Conservation (phyloP, 306 rosid species). For the Sicyos edulis region DNA sequence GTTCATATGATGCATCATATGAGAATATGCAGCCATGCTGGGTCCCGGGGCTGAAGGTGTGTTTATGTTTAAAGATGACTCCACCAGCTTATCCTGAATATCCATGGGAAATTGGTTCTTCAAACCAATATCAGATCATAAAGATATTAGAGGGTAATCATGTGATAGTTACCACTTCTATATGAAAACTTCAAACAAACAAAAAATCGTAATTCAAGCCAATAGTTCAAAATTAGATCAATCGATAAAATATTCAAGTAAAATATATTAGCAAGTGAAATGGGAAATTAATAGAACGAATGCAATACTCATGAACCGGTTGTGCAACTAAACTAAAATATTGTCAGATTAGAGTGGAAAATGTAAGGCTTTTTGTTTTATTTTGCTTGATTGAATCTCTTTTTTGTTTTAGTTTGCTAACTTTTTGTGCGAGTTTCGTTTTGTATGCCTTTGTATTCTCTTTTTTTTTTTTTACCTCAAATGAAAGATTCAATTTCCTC, state of each 20-base stretch:
- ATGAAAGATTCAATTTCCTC: not conserved
- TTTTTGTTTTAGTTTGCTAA: not conserved
- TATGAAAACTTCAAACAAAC: not conserved
- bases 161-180: not conserved
- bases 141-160: conserved; percentile 29
- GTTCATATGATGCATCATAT: conserved; percentile 38
- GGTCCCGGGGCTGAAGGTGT: conserved; percentile 42
- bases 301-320: conserved; percentile 8
- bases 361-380: not conserved
- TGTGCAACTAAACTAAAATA: conserved; percentile 15
- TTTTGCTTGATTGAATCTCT: not conserved
- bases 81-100: conserved; percentile 87
- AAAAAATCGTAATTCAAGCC: not conserved
- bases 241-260: not conserved
- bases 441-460: not conserved
- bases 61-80: conserved; percentile 53
- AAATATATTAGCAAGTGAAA: conserved; percentile 4
- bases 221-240: not conserved
- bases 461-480: not conserved
- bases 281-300: not conserved
- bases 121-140: conserved; percentile 66
- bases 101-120: conserved; percentile 70
- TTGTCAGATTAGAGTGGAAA: not conserved
- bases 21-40: conserved; percentile 51
- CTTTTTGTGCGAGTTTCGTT: not conserved